A percentile compares a stretch with the other conserved stretches of the same genome.
phyloP scores from a whole-genome alignment of 2,329 filamentous ascomycete genomes.

The Rhynchosporium graminicola region DNA sequence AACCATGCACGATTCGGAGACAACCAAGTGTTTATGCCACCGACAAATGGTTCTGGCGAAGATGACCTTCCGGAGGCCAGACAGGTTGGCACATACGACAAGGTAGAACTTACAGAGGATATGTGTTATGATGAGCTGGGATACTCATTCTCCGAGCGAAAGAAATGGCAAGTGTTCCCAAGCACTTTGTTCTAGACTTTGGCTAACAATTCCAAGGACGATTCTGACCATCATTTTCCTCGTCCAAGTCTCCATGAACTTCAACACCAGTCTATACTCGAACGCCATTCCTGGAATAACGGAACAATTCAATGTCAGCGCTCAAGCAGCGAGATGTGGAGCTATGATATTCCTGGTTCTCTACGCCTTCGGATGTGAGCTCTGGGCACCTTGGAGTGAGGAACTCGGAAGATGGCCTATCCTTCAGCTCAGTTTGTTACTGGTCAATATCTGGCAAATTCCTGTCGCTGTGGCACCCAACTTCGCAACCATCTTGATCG shows the following conservation, averaged over 20 bases:
- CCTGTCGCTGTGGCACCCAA: slow-evolving; percentile 73
- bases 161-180: slow-evolving; percentile 57
- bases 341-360: slow-evolving; percentile 77
- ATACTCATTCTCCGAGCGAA: slow-evolving; percentile 58
- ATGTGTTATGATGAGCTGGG: slow-evolving; percentile 69
- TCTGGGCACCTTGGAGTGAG: slow-evolving; percentile 87
- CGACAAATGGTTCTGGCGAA: slow-evolving; percentile 5
- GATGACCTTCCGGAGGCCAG: slow-evolving; percentile 23
- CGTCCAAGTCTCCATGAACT: slow-evolving; percentile 77
- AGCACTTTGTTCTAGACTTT: neutral
- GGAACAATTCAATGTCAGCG: slow-evolving; percentile 66
- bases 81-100: slow-evolving; percentile 28
- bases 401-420: slow-evolving; percentile 78
- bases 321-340: slow-evolving; percentile 69
- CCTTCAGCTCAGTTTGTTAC: slow-evolving; percentile 68
- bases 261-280: slow-evolving; percentile 74
- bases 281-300: slow-evolving; percentile 67
- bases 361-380: slow-evolving; percentile 84
- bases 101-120: slow-evolving; percentile 49
- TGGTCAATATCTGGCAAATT: slow-evolving; percentile 78
- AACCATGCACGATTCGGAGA: slow-evolving; percentile 27
- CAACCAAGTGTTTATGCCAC: slow-evolving; percentile 16
- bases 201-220: slow-evolving; percentile 39
- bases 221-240: slow-evolving; percentile 73
- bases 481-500: slow-evolving; percentile 68